Evolutionary conservation across 1,139 yeast genomes (phyloP).

Genomic region (Debaryomycetaceae sp.): DNA sequence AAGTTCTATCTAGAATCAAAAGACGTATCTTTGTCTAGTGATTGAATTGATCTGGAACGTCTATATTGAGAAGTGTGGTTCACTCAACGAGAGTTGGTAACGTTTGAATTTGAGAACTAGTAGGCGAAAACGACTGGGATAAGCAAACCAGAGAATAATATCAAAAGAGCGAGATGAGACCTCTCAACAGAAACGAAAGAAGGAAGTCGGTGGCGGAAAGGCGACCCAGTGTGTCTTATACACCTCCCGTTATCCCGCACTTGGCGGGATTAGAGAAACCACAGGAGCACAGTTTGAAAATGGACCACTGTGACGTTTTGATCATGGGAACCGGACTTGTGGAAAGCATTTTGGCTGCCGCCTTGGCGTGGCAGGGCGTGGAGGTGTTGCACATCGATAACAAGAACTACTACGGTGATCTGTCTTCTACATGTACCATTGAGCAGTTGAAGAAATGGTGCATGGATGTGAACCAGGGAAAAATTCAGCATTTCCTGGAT

Average conservation of each 20-base stretch:
- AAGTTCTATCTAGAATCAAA: neutral
- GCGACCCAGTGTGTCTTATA: slow-evolving; percentile 55
- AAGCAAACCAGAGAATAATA: neutral
- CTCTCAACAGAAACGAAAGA: slow-evolving; percentile 34
- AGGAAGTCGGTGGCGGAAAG: slow-evolving; percentile 74
- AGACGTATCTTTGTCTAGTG: neutral
- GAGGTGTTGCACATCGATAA: slow-evolving; percentile 84
- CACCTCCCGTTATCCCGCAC: slow-evolving; percentile 68
- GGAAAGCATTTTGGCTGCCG: slow-evolving; percentile 88
- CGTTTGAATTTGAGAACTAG: too few species aligned
- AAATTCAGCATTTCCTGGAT: slow-evolving; percentile 50
- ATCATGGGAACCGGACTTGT: slow-evolving; percentile 90
- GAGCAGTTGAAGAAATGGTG: slow-evolving; percentile 87
- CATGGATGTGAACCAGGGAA: slow-evolving; percentile 52
- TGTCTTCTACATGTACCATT: slow-evolving; percentile 77
- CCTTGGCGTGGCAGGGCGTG: slow-evolving; percentile 95
- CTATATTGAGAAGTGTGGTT: neutral
- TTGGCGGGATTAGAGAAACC: slow-evolving; percentile 76
- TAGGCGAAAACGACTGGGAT: too few species aligned
- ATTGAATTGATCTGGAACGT: neutral
- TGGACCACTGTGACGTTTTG: slow-evolving; percentile 79
- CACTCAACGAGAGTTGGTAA: too few species aligned
- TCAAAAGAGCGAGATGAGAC: slow-evolving; percentile 3
- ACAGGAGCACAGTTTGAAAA: slow-evolving; percentile 39
- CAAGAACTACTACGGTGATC: slow-evolving; percentile 83